Evolutionary conservation across 148 eudicot genomes (phyloP).

Genomic region (Talinum fruticosum): DNA sequence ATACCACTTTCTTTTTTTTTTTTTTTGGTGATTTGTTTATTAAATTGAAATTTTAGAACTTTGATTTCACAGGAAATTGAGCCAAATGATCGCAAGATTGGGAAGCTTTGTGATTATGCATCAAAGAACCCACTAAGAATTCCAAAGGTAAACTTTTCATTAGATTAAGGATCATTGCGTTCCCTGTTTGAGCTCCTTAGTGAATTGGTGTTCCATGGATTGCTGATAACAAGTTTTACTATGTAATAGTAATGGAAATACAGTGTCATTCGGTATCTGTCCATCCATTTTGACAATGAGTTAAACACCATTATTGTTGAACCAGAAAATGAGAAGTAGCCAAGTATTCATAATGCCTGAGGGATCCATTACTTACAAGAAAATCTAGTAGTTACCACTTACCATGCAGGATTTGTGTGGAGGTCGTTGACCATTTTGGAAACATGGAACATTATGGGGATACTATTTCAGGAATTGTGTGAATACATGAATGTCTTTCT

Average conservation of each 20-base stretch:
- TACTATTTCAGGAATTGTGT: neutral
- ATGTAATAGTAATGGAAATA: neutral
- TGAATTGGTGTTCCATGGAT: neutral
- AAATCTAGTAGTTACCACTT: neutral
- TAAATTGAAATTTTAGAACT: neutral
- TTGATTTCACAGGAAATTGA: slow-evolving; percentile 56
- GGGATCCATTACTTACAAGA: neutral
- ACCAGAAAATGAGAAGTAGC: neutral
- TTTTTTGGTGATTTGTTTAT: neutral
- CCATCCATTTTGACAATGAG: neutral
- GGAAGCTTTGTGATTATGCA: slow-evolving; percentile 85
- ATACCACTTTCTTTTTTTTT: neutral
- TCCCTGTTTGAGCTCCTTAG: neutral
- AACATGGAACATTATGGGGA: neutral
- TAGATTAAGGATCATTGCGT: neutral
- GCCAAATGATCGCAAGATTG: slow-evolving; percentile 85
- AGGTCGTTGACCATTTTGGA: neutral
- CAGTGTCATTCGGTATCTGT: neutral
- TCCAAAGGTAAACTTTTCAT: slow-evolving; percentile 54
- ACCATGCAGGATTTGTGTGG: neutral
- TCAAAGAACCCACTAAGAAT: slow-evolving; percentile 72
- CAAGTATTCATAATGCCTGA: neutral
- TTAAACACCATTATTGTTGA: neutral
- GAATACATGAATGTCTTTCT: neutral
- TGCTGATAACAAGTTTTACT: neutral